Evolutionary conservation across 2,329 filamentous ascomycete genomes (phyloP).

Genomic region (Escovopsis sp.): DNA sequence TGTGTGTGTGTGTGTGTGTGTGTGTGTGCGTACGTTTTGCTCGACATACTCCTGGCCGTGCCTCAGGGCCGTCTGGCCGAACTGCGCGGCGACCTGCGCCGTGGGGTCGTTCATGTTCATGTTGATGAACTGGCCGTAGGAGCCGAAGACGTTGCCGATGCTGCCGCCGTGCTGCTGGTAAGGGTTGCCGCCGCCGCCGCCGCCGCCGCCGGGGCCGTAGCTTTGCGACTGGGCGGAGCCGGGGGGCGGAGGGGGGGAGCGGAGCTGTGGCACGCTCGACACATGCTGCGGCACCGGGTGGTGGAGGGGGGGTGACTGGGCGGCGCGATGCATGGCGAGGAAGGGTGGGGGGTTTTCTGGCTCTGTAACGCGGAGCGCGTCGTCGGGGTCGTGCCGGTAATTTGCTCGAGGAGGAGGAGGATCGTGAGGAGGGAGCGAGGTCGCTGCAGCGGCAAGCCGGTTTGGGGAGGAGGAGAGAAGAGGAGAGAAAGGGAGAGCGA

Average conservation of each 20-base stretch:
- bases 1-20: neutral
- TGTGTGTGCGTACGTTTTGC: constrained; percentile 57
- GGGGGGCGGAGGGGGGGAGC: constrained; percentile 77
- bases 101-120: constrained; percentile 95
- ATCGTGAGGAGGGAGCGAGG: no score
- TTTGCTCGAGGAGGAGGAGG: no score
- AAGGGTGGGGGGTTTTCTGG: neutral
- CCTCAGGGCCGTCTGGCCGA: constrained; percentile 81
- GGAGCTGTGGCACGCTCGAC: constrained; percentile 90
- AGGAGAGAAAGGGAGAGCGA: no score
- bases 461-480: no score
- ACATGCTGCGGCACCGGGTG: constrained; percentile 97
- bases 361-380: no score
- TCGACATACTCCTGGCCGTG: constrained; percentile 91
- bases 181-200: constrained; percentile 45
- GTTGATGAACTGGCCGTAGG: constrained; percentile 87
- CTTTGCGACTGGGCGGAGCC: constrained; percentile 53
- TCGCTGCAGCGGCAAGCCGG: no score
- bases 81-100: constrained; percentile 85
- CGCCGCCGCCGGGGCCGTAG: constrained; percentile 16
- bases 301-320: constrained; percentile 84
- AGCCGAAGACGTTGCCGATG: constrained; percentile 43
- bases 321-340: constrained; percentile 63
- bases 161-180: constrained; percentile 51
- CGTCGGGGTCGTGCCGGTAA: no score